A percentile compares a stretch with the other conserved stretches of the same genome.
Conservation (phyloP, 1,284 basidiomycete species). For the Puccinia coronata region DNA sequence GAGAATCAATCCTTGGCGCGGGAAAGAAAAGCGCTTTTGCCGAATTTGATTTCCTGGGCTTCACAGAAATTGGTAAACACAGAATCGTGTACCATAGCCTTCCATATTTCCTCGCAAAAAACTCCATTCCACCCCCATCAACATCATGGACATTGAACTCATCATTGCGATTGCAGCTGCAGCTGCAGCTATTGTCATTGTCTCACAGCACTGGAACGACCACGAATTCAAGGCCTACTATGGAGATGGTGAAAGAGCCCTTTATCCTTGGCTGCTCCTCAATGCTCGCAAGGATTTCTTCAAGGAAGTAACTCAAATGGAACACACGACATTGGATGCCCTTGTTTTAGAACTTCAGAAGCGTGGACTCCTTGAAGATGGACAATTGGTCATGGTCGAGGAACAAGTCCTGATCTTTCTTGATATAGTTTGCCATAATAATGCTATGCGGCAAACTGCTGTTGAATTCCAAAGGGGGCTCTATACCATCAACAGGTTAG, state of each 20-base stretch:
- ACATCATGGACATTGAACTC: too few species aligned
- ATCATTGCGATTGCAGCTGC: neutral
- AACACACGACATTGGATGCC: neutral
- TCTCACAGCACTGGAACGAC: constrained; percentile 2
- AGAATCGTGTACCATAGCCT: too few species aligned
- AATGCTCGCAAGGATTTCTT: neutral
- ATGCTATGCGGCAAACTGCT: neutral
- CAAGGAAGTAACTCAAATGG: neutral
- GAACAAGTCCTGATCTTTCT: neutral
- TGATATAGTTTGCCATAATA: neutral
- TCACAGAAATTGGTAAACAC: too few species aligned
- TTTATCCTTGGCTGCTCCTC: neutral
- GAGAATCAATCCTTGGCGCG: too few species aligned
- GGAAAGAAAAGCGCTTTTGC: too few species aligned
- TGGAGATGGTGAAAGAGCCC: neutral
- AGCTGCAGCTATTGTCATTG: neutral
- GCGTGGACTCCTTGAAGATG: neutral
- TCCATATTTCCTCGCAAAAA: too few species aligned
- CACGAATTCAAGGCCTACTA: neutral
- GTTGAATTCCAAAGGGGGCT: neutral
- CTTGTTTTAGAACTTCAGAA: neutral
- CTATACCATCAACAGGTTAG: neutral
- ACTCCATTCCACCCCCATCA: too few species aligned
- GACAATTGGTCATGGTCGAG: neutral
- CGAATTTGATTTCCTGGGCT: too few species aligned